Base-by-base conservation (phyloP, 371 early-diverging fungal species). In the Mortierella sp. region DNA sequence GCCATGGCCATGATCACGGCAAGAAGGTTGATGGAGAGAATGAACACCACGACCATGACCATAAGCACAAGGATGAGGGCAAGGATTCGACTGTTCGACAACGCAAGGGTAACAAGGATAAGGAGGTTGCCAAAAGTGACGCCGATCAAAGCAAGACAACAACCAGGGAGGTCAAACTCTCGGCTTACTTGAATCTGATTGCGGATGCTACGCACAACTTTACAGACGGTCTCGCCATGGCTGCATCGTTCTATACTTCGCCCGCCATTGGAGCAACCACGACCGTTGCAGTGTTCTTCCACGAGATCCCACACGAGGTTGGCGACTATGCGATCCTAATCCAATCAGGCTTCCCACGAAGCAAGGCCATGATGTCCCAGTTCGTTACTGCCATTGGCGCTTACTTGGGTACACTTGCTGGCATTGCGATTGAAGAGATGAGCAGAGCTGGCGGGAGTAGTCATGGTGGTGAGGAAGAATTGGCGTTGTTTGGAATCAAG, bases 301-400 rank as follows among this genome's bases (percentile, higher is more conserved):
- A 96, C 72, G 96, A 96, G 80, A 92, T 96, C 38, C 95, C 96
- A 5, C 96, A 96, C 74, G 94, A 96, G 81, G 90, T 96, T 4
- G 92, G 95, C 48, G 96, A 96, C 72, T 95, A 92, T 84, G 95
- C 96, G 19, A 94, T 95, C 63, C 83, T 96, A 52, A 84, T 94
- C 58, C 90, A 92, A 72, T 90, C 93, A 10, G 95, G 95, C 0
- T 94, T 94, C 62, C 86, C 89, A 41, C 86, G 89, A 50, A 72
- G 86, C 54, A 83, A 86, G 47, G 94, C 95, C 23, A 84, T 94
- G 85, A 76, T 89, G 67, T 91, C 94, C n/a, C 95, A 95, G 79
- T 90, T 92, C 66, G 84, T 91, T 19, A 92, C 94, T 1, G 92
- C 94, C 2, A 74, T 92, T 23, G 94, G 95, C 28, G 93, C 94